A percentile compares a stretch with the other conserved stretches of the same genome.
Evolutionary conservation across 192 early-diverging fungal species (phyloP).

Genomic region (Chytriomyces sp.): DNA sequence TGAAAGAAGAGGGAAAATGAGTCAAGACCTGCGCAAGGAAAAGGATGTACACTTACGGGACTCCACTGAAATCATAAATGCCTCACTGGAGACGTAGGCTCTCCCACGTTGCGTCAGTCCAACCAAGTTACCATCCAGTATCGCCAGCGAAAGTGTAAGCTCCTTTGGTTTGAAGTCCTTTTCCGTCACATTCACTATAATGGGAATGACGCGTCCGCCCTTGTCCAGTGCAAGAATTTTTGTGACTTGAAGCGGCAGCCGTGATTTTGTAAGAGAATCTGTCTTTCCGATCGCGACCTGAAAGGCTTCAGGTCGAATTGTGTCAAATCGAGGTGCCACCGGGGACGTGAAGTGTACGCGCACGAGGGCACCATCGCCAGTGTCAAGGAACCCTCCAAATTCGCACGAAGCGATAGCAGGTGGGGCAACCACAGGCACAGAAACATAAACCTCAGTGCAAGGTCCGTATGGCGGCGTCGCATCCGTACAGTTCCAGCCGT

Average conservation of each 20-base stretch:
- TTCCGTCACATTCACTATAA: background rate
- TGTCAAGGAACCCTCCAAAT: background rate
- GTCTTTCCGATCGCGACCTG: background rate
- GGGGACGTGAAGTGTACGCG: background rate
- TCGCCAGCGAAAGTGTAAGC: background rate
- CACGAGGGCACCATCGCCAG: background rate
- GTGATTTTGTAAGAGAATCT: background rate
- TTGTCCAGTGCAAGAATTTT: background rate
- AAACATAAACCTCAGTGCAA: background rate
- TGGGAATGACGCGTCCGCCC: background rate
- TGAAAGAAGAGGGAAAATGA: too few relatives aligned
- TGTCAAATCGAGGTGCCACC: background rate
- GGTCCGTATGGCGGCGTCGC: conserved; percentile 5
- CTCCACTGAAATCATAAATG: background rate
- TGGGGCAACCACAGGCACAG: background rate
- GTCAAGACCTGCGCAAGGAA: too few relatives aligned
- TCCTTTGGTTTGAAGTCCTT: background rate
- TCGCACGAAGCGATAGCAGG: background rate
- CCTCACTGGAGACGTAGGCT: background rate
- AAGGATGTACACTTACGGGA: too few relatives aligned
- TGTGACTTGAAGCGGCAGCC: background rate
- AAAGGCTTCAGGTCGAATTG: background rate
- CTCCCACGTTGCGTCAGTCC: background rate
- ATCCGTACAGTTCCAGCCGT: background rate
- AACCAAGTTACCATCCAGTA: background rate